A percentile compares a stretch with the other conserved stretches of the same genome.
These are phyloP conservation scores for Trypanosoma cruzi DNA, from an alignment of 208 protist genomes.

Conservation along the genomic window DNA sequence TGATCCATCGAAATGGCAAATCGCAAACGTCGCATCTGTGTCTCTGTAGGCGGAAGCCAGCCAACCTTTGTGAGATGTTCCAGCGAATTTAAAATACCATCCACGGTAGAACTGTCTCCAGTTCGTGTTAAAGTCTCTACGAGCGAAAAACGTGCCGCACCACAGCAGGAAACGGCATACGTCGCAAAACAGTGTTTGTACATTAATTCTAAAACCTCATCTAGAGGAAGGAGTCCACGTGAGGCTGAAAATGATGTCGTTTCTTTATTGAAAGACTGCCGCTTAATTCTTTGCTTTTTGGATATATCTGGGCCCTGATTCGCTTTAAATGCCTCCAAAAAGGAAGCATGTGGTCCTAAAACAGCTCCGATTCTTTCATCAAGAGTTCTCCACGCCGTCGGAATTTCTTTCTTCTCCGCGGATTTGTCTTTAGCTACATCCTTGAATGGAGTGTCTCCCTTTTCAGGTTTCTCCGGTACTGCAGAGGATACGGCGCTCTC, in stretches of 20 bases:
- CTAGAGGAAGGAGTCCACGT: constrained; percentile 58
- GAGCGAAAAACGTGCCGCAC: constrained; percentile 61
- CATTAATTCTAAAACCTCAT: constrained; percentile 54
- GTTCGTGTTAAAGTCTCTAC: constrained; percentile 33
- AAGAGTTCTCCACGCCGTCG: constrained; percentile 48
- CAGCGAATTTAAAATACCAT: background rate
- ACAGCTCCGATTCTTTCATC: constrained; percentile 37
- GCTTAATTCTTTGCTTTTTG: constrained; percentile 1
- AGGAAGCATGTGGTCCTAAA: constrained; percentile 49
- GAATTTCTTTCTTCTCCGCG: constrained; percentile 5
- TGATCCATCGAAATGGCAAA: constrained; percentile 87
- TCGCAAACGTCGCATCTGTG: constrained; percentile 65
- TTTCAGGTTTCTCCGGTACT: background rate
- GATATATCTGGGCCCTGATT: background rate
- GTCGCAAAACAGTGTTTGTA: constrained; percentile 71
- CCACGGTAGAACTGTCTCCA: background rate
- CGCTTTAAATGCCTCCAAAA: constrained; percentile 46
- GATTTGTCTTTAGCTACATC: background rate
- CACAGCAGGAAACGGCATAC: constrained; percentile 79
- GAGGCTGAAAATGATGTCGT: constrained; percentile 41
- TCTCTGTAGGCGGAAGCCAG: constrained; percentile 47
- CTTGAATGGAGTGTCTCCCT: background rate
- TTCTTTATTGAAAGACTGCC: constrained; percentile 18
- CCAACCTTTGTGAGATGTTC: constrained; percentile 51
- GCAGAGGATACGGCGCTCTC: background rate